Percentiles rank a stretch among this genome's conserved stretches.
phyloP scores from a whole-genome alignment of 371 early-diverging fungal genomes.

The Thermomucor indicae-seudaticae region DNA sequence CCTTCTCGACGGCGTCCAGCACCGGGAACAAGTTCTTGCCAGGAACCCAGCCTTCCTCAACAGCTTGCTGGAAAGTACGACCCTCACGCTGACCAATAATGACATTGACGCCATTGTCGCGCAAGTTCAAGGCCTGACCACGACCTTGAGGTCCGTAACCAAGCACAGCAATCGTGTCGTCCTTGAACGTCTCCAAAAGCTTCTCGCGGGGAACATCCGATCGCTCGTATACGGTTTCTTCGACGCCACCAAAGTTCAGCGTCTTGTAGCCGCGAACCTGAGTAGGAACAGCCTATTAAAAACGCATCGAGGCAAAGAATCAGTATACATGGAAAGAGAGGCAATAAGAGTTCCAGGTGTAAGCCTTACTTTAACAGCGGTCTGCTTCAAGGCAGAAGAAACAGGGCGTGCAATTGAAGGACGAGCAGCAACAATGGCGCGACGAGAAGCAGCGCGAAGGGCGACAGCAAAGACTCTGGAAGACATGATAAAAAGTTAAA shows the following conservation, averaged over 20 bases:
- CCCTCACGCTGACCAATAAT: constrained; percentile 95
- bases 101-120: constrained; percentile 95
- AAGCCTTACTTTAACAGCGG: constrained; percentile 36
- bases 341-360: neutral
- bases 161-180: constrained; percentile 93
- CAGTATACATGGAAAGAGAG: neutral
- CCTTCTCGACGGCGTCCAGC: constrained; percentile 88
- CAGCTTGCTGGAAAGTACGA: constrained; percentile 89
- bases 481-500: constrained; percentile 24
- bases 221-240: constrained; percentile 94
- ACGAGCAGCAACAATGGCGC: constrained; percentile 14
- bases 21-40: constrained; percentile 94
- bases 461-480: constrained; percentile 39
- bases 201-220: constrained; percentile 91
- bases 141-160: constrained; percentile 98
- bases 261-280: constrained; percentile 82
- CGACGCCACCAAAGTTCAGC: constrained; percentile 91
- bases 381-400: constrained; percentile 9
- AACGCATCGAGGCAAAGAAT: neutral
- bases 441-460: constrained; percentile 39
- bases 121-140: constrained; percentile 94
- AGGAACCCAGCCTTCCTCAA: constrained; percentile 95
- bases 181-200: constrained; percentile 85
- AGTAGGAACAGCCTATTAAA: constrained; percentile 10
- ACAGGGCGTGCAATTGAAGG: constrained; percentile 24